phyloP scores from a whole-genome alignment of 768 basidiomycete genomes.

The Collybiopsis confluens region DNA sequence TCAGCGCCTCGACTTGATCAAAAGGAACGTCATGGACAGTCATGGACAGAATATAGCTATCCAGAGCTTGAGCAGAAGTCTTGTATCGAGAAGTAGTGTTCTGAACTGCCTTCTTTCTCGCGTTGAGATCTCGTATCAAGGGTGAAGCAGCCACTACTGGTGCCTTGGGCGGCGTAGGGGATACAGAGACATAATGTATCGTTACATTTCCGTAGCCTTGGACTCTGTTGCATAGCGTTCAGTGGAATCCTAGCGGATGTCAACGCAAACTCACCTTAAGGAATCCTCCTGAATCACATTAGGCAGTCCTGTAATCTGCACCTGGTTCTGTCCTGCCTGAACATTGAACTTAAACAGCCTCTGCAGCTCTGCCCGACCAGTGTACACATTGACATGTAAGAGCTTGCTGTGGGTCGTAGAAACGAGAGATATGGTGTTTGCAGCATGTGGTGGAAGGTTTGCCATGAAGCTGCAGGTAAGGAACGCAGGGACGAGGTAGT shows the following conservation, averaged over 20 bases:
- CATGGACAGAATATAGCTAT: conserved; percentile 32
- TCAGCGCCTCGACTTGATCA: not conserved
- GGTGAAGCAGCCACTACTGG: conserved; percentile 20
- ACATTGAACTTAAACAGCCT: conserved; percentile 34
- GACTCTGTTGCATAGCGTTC: conserved; percentile 24
- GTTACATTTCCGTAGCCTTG: conserved; percentile 41
- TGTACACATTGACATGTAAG: conserved; percentile 34
- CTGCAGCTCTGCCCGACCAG: conserved; percentile 37
- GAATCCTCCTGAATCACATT: conserved; percentile 33
- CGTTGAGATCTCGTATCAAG: conserved; percentile 21
- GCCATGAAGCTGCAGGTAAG: not conserved
- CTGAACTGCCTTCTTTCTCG: conserved; percentile 18
- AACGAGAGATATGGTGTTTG: conserved; percentile 25
- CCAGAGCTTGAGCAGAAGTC: conserved; percentile 23
- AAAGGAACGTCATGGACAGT: conserved; percentile 25
- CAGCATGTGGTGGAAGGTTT: conserved; percentile 21
- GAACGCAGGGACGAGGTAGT: no score
- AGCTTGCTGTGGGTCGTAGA: conserved; percentile 32
- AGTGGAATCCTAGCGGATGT: not conserved
- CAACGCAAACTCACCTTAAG: conserved; percentile 26
- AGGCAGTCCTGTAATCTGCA: conserved; percentile 35
- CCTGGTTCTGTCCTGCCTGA: conserved; percentile 35
- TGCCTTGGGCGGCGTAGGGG: conserved; percentile 15
- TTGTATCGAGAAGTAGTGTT: conserved; percentile 28
- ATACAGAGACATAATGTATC: conserved; percentile 41